Conservation (phyloP, 371 early-diverging fungal genomes). For the Parasitella parasitica region DNA sequence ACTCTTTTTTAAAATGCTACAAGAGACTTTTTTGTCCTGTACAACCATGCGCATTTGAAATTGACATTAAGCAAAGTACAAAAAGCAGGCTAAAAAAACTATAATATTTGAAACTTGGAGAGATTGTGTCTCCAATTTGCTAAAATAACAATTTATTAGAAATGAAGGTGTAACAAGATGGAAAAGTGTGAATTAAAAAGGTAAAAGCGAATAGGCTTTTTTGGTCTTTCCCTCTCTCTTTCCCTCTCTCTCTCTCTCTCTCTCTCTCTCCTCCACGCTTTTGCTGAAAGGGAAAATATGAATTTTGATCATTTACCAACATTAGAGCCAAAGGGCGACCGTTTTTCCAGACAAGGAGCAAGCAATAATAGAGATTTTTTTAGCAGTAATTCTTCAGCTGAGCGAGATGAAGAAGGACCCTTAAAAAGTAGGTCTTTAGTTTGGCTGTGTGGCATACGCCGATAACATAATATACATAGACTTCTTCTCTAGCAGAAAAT, state of each 20-base stretch:
- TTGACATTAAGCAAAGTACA: neutral
- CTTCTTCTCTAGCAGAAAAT: neutral
- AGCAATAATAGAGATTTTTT: neutral
- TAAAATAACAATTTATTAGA: neutral
- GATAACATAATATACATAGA: neutral
- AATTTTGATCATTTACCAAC: neutral
- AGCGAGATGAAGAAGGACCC: neutral
- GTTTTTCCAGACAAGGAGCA: neutral
- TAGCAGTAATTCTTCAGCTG: neutral
- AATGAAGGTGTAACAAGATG: neutral
- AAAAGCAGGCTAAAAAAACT: neutral
- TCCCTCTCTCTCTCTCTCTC: neutral
- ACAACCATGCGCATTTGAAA: neutral
- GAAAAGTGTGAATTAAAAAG: neutral
- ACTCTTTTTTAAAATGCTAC: no score
- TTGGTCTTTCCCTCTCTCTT: neutral
- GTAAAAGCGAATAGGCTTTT: neutral
- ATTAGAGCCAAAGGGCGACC: slow-evolving; percentile 1
- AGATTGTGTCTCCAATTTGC: no score
- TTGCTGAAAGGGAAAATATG: neutral
- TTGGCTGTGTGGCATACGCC: no score
- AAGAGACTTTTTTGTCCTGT: neutral
- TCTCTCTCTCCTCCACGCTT: neutral
- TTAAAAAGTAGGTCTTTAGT: neutral
- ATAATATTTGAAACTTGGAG: no score